Base-by-base conservation (phyloP, 768 basidiomycete species). In the Pleurotus citrinopileatus region DNA sequence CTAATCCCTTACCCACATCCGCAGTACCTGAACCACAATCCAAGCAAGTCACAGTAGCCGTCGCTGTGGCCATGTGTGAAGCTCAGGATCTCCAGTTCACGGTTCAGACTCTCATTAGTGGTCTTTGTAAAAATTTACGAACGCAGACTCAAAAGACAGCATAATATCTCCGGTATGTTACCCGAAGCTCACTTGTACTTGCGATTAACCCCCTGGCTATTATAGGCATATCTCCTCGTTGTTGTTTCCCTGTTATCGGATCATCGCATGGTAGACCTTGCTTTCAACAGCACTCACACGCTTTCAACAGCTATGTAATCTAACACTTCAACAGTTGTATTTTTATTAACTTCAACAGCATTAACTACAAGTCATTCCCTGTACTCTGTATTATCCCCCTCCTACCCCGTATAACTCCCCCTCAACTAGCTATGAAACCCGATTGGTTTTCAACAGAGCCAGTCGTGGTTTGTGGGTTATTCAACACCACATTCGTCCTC, bases 241-340 rank as follows among this genome's bases (percentile, higher is more conserved):
- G 22, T 8, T 51, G 19, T 51, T 37, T 51, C 28, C 37, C 37
- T 37, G 32, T 51, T 36, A 17, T 36, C 48, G 29, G 48, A 51
- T 51, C 48, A 37, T 51, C 34, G 48, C 48, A 51, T 51, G 20
- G 32, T 51, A 51, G 48, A 51, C 29, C 29, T 51, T 40, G 48
- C 48, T 51, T 26, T 51, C 48, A 51, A 51, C 48, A 51, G 48
- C 48, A 51, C 34, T 51, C 48, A 51, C 48, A 51, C 48, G 48
- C 48, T 51, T 37, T 51, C 48, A 51, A 51, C 48, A 51, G 48
- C 48, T 51, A 51, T 51, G 48, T 51, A 51, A 51, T 36, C 32
- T 51, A 23, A 36, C 48, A 37, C 48, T 51, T 51, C 48, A 51
- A 51, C 48, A 51, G 48, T 51, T 47, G 48, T 51, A 51, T 51